Evolutionary conservation across 2,329 filamentous ascomycete species (phyloP), one percentile per base, ranked within the genome.

Genomic region (Rutstroemia sp.): DNA sequence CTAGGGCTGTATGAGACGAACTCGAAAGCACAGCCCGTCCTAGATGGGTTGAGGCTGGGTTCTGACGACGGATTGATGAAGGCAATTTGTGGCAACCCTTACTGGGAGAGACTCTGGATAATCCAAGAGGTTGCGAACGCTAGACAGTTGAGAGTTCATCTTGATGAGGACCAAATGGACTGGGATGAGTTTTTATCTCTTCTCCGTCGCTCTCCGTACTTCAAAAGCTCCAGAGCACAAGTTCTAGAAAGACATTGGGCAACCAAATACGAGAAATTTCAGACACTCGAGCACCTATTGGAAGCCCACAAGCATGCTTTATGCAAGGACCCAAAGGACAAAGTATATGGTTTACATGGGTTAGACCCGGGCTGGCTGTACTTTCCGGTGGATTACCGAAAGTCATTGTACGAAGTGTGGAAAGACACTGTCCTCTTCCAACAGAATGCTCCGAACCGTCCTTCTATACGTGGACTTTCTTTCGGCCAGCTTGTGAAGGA

Each of bases 311-410:
- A 51, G 25, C 49, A 59, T 3, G 63, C 66, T 7, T 50, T 60
- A 1, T 70, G 67, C 51, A 59, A 60, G 47, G 69, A 70, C 10
- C 62, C 51, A 12, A 64, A 60, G 25, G 68, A 70, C 53, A 69
- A 70, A 39, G 57, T 70, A 4, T 70, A 68, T 56, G 68, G 65
- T 0, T 60, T 70, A 1, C 53, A 69, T 21, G 65, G 68, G 0
- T 52, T 71, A 4, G 64, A 68, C 16, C 51, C 53, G 5, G 67
- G 69, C 47, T 53, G 23, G 44, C 42, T 60, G 60, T 34, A 51
- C 57, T 68, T 69, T 37, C 61, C 65, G 0, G 62, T 68, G 42
- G 66, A 69, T 51, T 68, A 70, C 50, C 25, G 52, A 4, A 69
- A 66, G 56, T 54, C 63, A 2, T 39, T 61, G 2, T 61, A 62